Base-by-base conservation (phyloP, 345 rosid species). In the Dipteronia dyeriana region DNA sequence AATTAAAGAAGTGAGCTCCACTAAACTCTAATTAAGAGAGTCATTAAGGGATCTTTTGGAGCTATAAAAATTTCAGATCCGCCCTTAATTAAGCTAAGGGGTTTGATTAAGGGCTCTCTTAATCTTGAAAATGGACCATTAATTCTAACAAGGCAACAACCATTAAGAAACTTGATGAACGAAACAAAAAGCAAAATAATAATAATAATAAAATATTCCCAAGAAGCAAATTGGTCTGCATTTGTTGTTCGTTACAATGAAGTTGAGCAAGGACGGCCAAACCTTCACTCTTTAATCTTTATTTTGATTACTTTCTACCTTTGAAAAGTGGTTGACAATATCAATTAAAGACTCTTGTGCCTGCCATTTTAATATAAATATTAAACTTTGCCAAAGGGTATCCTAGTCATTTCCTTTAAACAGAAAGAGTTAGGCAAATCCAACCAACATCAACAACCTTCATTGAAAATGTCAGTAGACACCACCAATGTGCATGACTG, bases 391-490 rank as follows among this genome's bases (percentile, higher is more conserved):
- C 7, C 13, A 47, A 20, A 67, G 70, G 81, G 57, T 59, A 53
- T 59, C 66, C 1, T 45, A 25, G 83, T 72, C 51, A 79, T 68
- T 79, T 59, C 62, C 4, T 11, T 45, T 3, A 53, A 1, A 1
- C 5, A 31, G 12, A 31, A 31, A 65, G 63, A 75, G 77, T 7
- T 66, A 65, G 62, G 62, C 70, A 51, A 23, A 75, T 66, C 76
- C 34, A 68, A 68, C 73, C 75, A 71, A 45, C 80, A 66, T 73
- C 80, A 81, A 59, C 85, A 19, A 79, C 71, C 78, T 80, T 54
- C 80, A 75, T 78, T 76, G 77, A 75, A 86, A 31, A 60, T 68
- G 78, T 72, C 82, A 73, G 63, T 75, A 79, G 73, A 56, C 68
- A 39, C 13, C 62, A 78, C 29, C 71, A 43, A 62, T 19, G 9